These are phyloP conservation scores for Cercospora zeae-maydis DNA, from an alignment of 2,329 filamentous ascomycete species.

Conservation along the genomic window DNA sequence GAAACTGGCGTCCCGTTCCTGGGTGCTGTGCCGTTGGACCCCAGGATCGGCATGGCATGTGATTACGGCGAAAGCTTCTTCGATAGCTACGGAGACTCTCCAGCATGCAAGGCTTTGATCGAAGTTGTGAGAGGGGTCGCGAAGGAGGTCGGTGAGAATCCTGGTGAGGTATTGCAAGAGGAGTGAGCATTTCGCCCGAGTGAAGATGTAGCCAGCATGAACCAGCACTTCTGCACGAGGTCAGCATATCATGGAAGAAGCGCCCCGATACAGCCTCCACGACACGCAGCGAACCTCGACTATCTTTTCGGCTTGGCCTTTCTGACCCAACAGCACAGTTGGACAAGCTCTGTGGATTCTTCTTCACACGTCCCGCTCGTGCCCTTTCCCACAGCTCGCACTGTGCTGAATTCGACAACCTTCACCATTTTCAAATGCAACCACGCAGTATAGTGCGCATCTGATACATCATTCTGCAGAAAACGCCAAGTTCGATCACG, in stretches of 20 bases:
- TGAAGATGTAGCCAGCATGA: not conserved
- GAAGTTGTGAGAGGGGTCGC: conserved; percentile 70
- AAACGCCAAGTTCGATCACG: not conserved
- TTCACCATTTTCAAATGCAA: not conserved
- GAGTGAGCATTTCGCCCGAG: conserved; percentile 17
- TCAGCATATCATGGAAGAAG: not conserved
- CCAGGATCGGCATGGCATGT: conserved; percentile 90
- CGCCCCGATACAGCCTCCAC: not conserved
- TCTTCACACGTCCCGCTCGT: not conserved
- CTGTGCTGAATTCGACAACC: not conserved
- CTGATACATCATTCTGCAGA: not conserved
- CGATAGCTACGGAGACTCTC: conserved; percentile 88
- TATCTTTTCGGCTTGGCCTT: too few species aligned
- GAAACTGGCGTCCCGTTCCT: conserved; percentile 88
- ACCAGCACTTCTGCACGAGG: not conserved
- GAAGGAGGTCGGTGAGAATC: conserved; percentile 34
- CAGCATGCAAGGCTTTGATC: conserved; percentile 78
- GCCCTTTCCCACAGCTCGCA: not conserved
- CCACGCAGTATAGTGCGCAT: not conserved
- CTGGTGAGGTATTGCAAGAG: conserved; percentile 31
- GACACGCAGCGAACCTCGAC: not conserved
- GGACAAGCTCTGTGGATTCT: too few species aligned
- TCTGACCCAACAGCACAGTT: too few species aligned
- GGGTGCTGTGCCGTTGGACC: conserved; percentile 85
- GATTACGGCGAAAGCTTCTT: conserved; percentile 98